Base-by-base conservation (phyloP, 495 filamentous ascomycete species). In the Massariosphaeria phaeospora region DNA sequence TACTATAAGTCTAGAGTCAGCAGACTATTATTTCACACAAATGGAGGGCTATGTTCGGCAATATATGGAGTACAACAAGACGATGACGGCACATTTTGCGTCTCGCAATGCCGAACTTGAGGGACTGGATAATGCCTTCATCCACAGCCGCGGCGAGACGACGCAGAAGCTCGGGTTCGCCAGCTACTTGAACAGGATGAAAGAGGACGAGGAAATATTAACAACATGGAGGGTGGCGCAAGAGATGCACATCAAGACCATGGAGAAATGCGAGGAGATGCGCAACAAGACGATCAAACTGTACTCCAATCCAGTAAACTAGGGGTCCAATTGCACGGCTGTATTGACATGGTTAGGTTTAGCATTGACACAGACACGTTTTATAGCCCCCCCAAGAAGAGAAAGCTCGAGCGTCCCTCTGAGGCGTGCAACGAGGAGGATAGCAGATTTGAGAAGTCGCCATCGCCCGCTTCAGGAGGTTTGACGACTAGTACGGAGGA, bases 21-120 rank as follows among this genome's bases (percentile, higher is more conserved):
- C 81, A 77, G 67, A 72, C 15, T 72, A 69, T 7, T 93, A 90
- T 64, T 72, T 81, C 2, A 66, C 68, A 1, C 72, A 76, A 10
- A 88, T 94, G 73, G 67, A 75, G 13, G 57, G 63, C 1, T 96
- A 95, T 69, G 76, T 91, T 69, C 66, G 65, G n/a, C 76, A 79
- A 18, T 95, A 83, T 82, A 76, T 79, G 45, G 61, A 48, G 0
- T 93, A 84, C 68, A 83, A 85, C 59, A 70, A 69, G 12, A 73
- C 75, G 45, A 84, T 94, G 64, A 66, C 85, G 2, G 66, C 72
- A 1, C 85, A 94, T 58, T 86, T 95, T 61, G 69, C 73, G 10
- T 73, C 78, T 0, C 78, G 88, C 20, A 69, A 78, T 11, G 75
- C 79, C 24, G 73, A 72, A 30, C 35, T 52, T 3, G 20, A 43